Conservation (phyloP, 2,329 filamentous ascomycete genomes). For the Fusarium citri region DNA sequence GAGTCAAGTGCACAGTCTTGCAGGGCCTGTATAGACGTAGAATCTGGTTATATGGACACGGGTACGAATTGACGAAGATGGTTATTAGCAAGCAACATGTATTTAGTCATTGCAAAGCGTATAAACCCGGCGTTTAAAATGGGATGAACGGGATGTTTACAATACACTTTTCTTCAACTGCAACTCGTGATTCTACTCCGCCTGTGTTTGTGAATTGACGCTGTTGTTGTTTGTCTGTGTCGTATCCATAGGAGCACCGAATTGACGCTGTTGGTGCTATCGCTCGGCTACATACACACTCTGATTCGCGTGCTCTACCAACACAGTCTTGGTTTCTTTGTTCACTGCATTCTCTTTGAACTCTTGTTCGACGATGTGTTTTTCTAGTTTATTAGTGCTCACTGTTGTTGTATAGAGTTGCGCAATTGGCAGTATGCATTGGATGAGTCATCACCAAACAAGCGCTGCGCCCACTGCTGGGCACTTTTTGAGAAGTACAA, state of each 20-base stretch:
- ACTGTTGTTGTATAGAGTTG: neutral
- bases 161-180: conserved; percentile 6
- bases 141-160: neutral
- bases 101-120: conserved; percentile 5
- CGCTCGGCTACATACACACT: neutral
- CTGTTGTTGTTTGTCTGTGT: neutral
- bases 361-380: neutral
- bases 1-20: neutral
- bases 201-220: neutral
- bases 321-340: neutral
- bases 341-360: neutral
- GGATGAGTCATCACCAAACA: conserved; percentile 30
- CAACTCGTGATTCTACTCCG: neutral
- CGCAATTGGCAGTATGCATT: neutral
- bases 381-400: conserved; percentile 7
- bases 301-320: neutral
- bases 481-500: conserved; percentile 12
- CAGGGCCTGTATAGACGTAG: neutral
- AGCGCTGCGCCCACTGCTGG: conserved; percentile 13
- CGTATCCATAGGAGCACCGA: neutral
- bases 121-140: conserved; percentile 15
- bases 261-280: neutral
- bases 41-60: neutral
- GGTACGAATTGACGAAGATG: conserved; percentile 27
- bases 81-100: conserved; percentile 2